Base-by-base conservation (phyloP, 805 yeast species). In the Starmerella bombi region DNA sequence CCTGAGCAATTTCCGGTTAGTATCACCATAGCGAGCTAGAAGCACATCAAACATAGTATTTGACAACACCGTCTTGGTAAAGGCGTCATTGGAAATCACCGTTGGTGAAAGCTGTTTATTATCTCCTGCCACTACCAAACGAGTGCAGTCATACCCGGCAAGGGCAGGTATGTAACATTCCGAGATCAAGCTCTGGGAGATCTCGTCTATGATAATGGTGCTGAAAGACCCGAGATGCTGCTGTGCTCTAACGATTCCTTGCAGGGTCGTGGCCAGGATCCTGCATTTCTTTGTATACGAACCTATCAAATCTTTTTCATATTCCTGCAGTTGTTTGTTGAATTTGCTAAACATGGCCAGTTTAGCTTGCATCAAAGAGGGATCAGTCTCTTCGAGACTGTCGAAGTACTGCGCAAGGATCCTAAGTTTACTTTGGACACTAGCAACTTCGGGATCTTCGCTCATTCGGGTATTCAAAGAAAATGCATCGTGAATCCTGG, bases 111-210 rank as follows among this genome's bases (percentile, higher is more conserved):
- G 64, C 59, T 88, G 98, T 61, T 75, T 75, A 54, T 86, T 80
- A 56, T 88, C 98, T 38, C 98, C 98, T 0, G 97, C 97, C 18
- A 88, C 68, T 1, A 88, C 72, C 19, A 88, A 58, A 39, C 75
- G 69, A 27, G 67, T 66, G 18, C 67, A 62, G 7, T 74, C 68
- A n/a, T n/a, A n/a, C n/a, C n/a, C n/a, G n/a, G n/a, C n/a, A n/a
- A n/a, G n/a, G 5, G 91, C 45, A 1, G 98, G 96, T 19, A 88
- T 85, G 96, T 96, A 86, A 53, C 96, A 85, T 50, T 88, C 94
- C 1, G 96, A 94, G 54, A 88, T 95, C 40, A 88, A 61, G 9
- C 95, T 71, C 58, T 88, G 98, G 0, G 96, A 84, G 0, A 88
- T 95, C 59, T 88, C 98, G 60, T 88, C 98, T 27, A 88, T 86